Conservation (phyloP, 1,284 basidiomycete species). For the Cutaneotrichosporon cutaneum region DNA sequence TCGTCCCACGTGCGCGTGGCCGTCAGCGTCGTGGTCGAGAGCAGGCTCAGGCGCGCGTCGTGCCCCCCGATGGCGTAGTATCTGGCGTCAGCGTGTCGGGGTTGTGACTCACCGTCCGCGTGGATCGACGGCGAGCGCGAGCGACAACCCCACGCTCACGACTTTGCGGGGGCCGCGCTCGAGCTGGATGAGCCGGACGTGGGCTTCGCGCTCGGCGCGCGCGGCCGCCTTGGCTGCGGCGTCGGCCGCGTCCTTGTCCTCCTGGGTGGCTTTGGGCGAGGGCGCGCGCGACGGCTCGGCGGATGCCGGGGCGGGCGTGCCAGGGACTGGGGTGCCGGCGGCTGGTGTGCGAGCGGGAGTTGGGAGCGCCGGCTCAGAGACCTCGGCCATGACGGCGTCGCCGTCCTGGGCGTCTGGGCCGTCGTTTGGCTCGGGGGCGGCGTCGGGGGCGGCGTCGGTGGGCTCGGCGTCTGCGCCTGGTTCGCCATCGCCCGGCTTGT, state of each 20-base stretch:
- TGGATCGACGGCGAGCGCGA: conserved; percentile 38
- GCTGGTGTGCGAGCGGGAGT: neutral
- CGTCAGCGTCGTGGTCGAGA: conserved; percentile 42
- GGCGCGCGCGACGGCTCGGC: neutral
- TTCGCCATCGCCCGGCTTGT: conserved; percentile 23
- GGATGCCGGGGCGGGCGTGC: neutral
- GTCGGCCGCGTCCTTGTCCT: conserved; percentile 5
- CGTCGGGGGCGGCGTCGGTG: no score
- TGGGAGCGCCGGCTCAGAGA: neutral
- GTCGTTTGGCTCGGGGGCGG: conserved; percentile 12
- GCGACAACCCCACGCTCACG: conserved; percentile 31
- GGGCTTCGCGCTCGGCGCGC: conserved; percentile 18
- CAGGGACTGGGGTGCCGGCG: neutral
- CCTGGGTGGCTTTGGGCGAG: neutral
- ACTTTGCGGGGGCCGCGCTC: conserved; percentile 29
- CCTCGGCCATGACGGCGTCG: neutral
- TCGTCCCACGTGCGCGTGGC: conserved; percentile 41
- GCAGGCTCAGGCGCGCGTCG: conserved; percentile 42
- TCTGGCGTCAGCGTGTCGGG: conserved; percentile 14
- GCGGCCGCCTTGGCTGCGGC: conserved; percentile 11
- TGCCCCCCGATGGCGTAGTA: conserved; percentile 44
- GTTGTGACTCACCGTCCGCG: conserved; percentile 26
- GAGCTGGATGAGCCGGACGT: conserved; percentile 30
- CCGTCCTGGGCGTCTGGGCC: neutral
- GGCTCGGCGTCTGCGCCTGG: conserved; percentile 11